Base-by-base conservation (phyloP, 305 asterid genomes). In the Fraxinus albicans region DNA sequence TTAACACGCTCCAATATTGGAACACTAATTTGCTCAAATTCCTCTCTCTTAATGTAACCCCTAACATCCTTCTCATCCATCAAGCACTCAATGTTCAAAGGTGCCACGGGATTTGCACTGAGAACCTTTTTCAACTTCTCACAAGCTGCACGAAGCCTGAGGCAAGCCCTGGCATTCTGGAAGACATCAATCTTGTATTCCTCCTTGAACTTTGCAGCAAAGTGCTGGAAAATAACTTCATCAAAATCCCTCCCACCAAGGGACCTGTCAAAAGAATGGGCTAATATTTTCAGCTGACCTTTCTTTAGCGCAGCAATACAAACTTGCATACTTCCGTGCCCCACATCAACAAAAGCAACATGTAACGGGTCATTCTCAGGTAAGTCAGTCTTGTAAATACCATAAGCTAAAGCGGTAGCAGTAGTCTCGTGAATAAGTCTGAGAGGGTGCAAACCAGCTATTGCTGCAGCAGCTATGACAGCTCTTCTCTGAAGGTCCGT, bases 31-130 rank as follows among this genome's bases (percentile, higher is more conserved):
- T 92, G 89, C 90, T 96, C 99, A 84, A 96, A 96, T 80, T 92
- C 98, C 0, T 96, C 99, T 83, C 99, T 94, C 90, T 93, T 94
- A 69, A 96, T 92, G 83, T 84, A 85, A 60, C 98, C 95, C 73
- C 94, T 77, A 0, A 96, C 98, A 86, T 96, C 99, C 83, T 94
- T 96, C 84, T 96, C 98, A n/a, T 94, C 98, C 98, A 96, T 91
- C 86, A 94, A 84, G 84, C 99, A 96, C 90, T 96, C 98, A 3
- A 96, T 94, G 85, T 92, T 94, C 86, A 96, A 85, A 78, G 98
- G 99, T 47, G 99, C 97, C 89, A 87, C 97, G 0, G 99, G 93
- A 83, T 96, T 96, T n/a, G 98, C 99, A 88, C 98, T 93, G 15
- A 95, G 91, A 77, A 95, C 92, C 91, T 95, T 95, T 85, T 95